Conservation (phyloP, 495 filamentous ascomycete genomes). For the Aspergillus bertholletiae region DNA sequence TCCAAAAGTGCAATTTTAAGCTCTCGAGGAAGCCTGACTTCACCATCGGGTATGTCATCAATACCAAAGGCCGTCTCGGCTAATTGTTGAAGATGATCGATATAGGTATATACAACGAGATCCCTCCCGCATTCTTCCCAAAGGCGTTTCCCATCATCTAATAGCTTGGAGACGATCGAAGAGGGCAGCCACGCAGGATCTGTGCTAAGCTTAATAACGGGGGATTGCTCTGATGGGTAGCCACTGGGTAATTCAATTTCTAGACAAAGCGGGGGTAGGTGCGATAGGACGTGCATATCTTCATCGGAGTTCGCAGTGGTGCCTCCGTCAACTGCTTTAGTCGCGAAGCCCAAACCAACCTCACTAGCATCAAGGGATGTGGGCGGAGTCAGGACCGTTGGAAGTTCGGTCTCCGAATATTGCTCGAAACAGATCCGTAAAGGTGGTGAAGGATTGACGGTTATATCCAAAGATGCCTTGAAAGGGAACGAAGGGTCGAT, state of each 20-base stretch:
- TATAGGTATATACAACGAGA: constrained; percentile 78
- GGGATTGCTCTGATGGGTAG: constrained; percentile 70
- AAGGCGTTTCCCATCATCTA: constrained; percentile 55
- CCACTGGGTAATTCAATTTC: constrained; percentile 65
- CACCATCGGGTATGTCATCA: constrained; percentile 45
- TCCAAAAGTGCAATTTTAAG: constrained; percentile 73
- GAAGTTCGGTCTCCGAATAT: constrained; percentile 37
- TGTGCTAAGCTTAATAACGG: constrained; percentile 62
- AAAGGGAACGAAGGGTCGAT: constrained; percentile 54
- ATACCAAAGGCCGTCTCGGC: constrained; percentile 77
- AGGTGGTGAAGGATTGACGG: constrained; percentile 65
- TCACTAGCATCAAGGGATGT: constrained; percentile 38
- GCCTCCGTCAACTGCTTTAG: constrained; percentile 21
- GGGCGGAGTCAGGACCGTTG: constrained; percentile 41
- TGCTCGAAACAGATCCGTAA: constrained; percentile 68
- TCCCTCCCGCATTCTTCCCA: constrained; percentile 83
- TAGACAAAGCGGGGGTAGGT: constrained; percentile 74
- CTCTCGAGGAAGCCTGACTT: constrained; percentile 40
- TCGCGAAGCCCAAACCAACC: constrained; percentile 10
- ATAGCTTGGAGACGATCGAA: constrained; percentile 52
- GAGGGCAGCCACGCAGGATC: constrained; percentile 67
- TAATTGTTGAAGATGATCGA: constrained; percentile 80
- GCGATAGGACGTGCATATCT: constrained; percentile 62
- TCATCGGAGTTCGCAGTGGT: constrained; percentile 13
- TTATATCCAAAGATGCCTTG: constrained; percentile 65